These are phyloP conservation scores for Nadsonia fulvescens DNA, from an alignment of 805 yeast species.

Conservation along the genomic window DNA sequence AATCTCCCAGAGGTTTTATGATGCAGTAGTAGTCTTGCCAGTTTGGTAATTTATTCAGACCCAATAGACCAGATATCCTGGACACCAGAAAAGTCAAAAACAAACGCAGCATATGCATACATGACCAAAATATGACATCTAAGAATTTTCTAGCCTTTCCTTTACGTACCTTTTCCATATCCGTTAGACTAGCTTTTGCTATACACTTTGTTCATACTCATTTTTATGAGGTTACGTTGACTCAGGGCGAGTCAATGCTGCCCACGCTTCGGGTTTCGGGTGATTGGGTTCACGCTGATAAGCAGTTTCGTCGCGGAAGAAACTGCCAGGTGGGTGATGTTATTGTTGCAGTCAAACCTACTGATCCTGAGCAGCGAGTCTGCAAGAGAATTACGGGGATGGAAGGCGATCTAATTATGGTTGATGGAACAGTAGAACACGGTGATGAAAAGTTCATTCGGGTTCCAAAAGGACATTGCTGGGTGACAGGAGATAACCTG, in stretches of 20 bases:
- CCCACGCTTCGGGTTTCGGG: conserved; percentile 64
- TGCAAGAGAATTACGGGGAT: conserved; percentile 89
- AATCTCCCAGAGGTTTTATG: background rate
- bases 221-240: conserved; percentile 58
- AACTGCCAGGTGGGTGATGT: conserved; percentile 67
- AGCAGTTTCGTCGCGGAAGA: conserved; percentile 42
- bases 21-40: background rate
- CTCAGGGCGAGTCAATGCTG: conserved; percentile 88
- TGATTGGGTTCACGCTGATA: conserved; percentile 71
- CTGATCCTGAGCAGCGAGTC: conserved; percentile 67
- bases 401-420: conserved; percentile 77
- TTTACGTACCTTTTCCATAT: conserved; percentile 14
- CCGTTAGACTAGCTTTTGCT: conserved; percentile 20
- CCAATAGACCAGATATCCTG: background rate
- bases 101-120: background rate
- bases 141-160: conserved; percentile 3
- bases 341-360: conserved; percentile 76
- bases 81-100: no score
- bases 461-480: conserved; percentile 88
- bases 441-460: conserved; percentile 31
- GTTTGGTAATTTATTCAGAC: background rate
- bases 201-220: conserved; percentile 49
- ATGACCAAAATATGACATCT: conserved; percentile 1
- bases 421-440: conserved; percentile 49
- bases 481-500: conserved; percentile 94